Percentiles rank a stretch among this genome's conserved stretches.
Conservation (phyloP, 805 yeast species). For the Ogataea polymorpha region DNA sequence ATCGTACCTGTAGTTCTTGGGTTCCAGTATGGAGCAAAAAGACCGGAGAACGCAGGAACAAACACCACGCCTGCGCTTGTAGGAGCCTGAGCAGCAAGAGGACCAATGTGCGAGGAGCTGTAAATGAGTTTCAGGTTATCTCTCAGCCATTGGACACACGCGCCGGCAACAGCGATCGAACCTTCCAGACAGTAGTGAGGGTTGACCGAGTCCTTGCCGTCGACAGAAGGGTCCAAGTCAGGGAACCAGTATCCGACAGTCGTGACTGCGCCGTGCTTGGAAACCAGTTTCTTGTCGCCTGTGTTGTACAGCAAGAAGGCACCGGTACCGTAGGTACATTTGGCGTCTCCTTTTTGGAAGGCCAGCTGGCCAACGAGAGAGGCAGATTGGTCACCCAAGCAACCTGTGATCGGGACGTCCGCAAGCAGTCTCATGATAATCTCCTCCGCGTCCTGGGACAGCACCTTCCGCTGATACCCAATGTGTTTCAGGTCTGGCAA, state of each 20-base stretch:
- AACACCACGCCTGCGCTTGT: conserved; percentile 90
- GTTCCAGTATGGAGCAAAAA: conserved; percentile 96
- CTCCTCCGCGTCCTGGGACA: conserved; percentile 42
- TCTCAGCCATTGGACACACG: conserved; percentile 90
- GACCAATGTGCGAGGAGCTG: conserved; percentile 84
- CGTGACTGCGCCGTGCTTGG: conserved; percentile 80
- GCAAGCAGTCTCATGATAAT: conserved; percentile 45
- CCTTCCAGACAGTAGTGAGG: conserved; percentile 94
- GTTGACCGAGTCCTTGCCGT: conserved; percentile 36
- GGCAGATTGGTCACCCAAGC: conserved; percentile 92
- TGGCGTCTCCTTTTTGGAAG: conserved; percentile 77
- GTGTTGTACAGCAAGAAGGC: conserved; percentile 88
- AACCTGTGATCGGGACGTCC: conserved; percentile 78
- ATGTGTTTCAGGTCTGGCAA: conserved; percentile 48
- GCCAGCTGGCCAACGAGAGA: conserved; percentile 93
- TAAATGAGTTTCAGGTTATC: conserved; percentile 83
- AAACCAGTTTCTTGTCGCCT: conserved; percentile 66
- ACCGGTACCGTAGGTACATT: conserved; percentile 96
- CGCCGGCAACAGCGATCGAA: conserved; percentile 94
- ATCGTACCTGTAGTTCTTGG: conserved; percentile 89
- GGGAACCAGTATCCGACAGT: conserved; percentile 93
- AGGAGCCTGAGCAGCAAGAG: conserved; percentile 76
- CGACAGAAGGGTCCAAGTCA: conserved; percentile 43
- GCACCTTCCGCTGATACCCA: conserved; percentile 10
- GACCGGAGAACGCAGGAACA: conserved; percentile 92